phyloP scores from a whole-genome alignment of 1,139 yeast genomes.

The Spencermartinsiella ligniputridi region DNA sequence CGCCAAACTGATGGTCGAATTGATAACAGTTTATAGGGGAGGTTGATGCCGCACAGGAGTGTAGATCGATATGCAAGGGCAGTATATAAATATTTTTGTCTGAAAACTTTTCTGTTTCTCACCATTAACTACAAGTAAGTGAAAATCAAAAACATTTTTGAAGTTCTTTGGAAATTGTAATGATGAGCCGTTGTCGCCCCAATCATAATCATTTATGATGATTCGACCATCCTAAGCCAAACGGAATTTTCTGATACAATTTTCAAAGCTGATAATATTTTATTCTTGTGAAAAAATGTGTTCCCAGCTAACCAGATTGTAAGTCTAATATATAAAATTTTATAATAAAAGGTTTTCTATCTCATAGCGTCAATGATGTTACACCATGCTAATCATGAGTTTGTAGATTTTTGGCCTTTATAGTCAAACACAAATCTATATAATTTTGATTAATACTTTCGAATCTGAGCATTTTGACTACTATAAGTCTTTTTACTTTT shows the following conservation, averaged over 20 bases:
- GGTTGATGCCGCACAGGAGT: no score
- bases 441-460: no score
- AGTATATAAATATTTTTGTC: neutral
- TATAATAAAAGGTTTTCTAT: no score
- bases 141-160: no score
- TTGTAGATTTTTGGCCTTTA: no score
- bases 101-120: neutral
- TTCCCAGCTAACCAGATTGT: neutral
- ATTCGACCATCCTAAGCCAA: constrained; percentile 48
- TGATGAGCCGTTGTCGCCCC: constrained; percentile 64
- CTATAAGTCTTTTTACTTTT: no score
- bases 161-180: no score
- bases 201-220: constrained; percentile 52
- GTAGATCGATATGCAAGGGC: no score
- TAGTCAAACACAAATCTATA: no score
- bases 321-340: neutral
- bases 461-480: no score
- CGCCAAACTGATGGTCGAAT: no score
- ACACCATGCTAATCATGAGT: constrained; percentile 31
- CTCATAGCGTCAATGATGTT: constrained; percentile 2
- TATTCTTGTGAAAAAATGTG: constrained; percentile 13
- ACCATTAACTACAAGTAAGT: neutral
- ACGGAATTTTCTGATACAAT: constrained; percentile 26
- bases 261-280: neutral
- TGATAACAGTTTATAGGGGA: no score